Percentiles rank a stretch among this genome's conserved stretches.
Evolutionary conservation across 768 basidiomycete species (phyloP).

Genomic region (Butyriboletus loyo): DNA sequence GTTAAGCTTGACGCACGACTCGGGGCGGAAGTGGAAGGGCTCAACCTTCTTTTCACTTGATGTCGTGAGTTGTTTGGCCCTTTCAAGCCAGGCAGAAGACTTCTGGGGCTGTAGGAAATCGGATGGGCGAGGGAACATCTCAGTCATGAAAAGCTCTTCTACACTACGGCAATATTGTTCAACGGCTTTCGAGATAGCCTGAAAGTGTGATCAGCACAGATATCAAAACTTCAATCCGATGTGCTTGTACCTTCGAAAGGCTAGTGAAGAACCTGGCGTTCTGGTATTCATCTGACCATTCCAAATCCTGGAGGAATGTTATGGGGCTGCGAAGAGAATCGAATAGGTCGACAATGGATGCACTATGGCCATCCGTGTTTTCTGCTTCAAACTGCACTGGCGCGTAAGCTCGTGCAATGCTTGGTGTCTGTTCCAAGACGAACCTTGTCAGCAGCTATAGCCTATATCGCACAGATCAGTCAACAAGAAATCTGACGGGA

Average conservation of each 20-base stretch:
- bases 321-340: conserved; percentile 91
- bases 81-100: conserved; percentile 86
- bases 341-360: conserved; percentile 96
- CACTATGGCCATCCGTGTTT: conserved; percentile 79
- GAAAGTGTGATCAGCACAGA: conserved; percentile 2
- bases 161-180: conserved; percentile 89
- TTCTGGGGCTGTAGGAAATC: conserved; percentile 83
- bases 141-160: conserved; percentile 87
- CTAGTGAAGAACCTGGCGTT: conserved; percentile 87
- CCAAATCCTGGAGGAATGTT: conserved; percentile 79
- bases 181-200: conserved; percentile 90
- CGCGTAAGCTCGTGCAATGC: conserved; percentile 2
- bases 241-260: conserved; percentile 70
- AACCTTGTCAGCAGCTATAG: conserved; percentile 82
- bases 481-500: not conserved
- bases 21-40: conserved; percentile 90
- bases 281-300: conserved; percentile 91
- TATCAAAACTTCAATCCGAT: not conserved
- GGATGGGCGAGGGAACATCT: conserved; percentile 86
- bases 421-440: conserved; percentile 4
- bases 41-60: conserved; percentile 89
- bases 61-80: conserved; percentile 71
- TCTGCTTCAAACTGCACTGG: conserved; percentile 69
- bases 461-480: conserved; percentile 40
- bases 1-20: conserved; percentile 97